phyloP scores from a whole-genome alignment of 2,329 filamentous ascomycete species.

The Colletotrichum truncatum region DNA sequence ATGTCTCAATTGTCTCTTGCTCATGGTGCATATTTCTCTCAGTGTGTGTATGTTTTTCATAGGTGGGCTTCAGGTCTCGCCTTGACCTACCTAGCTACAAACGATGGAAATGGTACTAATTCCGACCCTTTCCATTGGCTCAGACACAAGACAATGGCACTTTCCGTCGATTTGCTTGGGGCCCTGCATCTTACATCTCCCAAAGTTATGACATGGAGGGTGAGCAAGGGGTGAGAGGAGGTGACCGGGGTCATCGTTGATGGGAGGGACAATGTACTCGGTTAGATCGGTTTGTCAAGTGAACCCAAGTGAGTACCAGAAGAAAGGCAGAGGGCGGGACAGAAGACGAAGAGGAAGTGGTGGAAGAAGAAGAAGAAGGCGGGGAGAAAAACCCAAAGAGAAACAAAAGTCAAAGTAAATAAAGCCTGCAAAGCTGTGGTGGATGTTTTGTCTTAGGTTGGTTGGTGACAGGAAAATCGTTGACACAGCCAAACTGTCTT shows the following conservation, averaged over 20 bases:
- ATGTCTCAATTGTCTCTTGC: too few species aligned
- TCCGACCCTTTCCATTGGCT: not conserved
- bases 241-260: not conserved
- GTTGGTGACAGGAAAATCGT: not conserved
- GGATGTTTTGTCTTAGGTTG: conserved; percentile 19
- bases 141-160: not conserved
- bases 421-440: not conserved
- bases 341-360: too few species aligned
- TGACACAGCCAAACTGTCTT: not conserved
- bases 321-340: too few species aligned
- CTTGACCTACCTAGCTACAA: not conserved
- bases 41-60: not conserved
- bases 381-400: too few species aligned
- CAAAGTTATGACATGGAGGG: not conserved
- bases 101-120: not conserved
- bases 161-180: not conserved
- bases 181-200: not conserved
- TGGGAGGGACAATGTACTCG: not conserved
- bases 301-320: not conserved
- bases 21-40: not conserved
- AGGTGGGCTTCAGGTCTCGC: too few species aligned
- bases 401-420: not conserved
- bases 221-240: not conserved
- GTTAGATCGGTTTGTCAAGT: not conserved
- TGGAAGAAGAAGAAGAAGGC: too few species aligned